These are phyloP conservation scores for Fusarium guadeloupense DNA, from an alignment of 2,329 filamentous ascomycete species.

Conservation along the genomic window DNA sequence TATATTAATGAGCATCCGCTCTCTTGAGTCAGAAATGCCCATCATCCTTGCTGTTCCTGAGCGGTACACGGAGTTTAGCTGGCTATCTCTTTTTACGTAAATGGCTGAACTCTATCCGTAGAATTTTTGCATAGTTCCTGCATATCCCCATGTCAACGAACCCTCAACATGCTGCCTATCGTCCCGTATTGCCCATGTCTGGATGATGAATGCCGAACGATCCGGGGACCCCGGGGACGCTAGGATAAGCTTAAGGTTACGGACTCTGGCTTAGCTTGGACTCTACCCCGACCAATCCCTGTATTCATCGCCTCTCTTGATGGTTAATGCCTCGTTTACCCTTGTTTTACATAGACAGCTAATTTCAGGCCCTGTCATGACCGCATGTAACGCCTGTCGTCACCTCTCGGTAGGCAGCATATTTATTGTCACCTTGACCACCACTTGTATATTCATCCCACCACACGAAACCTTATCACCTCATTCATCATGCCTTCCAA, in stretches of 20 bases:
- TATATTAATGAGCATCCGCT: background rate
- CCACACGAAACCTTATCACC: background rate
- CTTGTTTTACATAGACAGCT: background rate
- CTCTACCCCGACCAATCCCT: slow-evolving; percentile 5
- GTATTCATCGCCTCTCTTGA: background rate
- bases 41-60: background rate
- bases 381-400: background rate
- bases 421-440: slow-evolving; percentile 21
- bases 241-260: slow-evolving; percentile 11
- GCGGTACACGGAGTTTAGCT: background rate
- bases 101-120: slow-evolving; percentile 7
- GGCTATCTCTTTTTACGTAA: background rate
- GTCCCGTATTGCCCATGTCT: too few relatives aligned
- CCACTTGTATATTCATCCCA: slow-evolving; percentile 4
- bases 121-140: background rate
- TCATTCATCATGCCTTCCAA: slow-evolving; percentile 30
- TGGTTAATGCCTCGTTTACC: slow-evolving; percentile 18
- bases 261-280: slow-evolving; percentile 16
- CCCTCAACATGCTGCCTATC: background rate
- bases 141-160: slow-evolving; percentile 7
- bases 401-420: slow-evolving; percentile 1
- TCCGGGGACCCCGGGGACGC: too few relatives aligned
- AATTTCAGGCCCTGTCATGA: background rate
- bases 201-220: background rate
- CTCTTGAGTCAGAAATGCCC: background rate